Conservation (phyloP, 345 rosid species). For the Anacardium occidentale region DNA sequence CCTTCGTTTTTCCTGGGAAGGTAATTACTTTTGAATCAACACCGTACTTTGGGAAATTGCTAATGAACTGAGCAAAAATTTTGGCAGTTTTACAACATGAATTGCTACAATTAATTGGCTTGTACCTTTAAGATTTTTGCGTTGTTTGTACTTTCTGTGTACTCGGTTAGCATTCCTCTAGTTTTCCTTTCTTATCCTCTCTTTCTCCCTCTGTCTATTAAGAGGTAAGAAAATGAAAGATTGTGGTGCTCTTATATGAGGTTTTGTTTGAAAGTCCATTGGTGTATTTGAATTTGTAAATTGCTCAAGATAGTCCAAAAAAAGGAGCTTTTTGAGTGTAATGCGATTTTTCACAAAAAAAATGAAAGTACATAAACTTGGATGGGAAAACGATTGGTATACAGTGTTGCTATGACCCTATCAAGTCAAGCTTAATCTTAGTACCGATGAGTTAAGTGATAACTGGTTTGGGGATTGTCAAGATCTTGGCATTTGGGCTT, state of each 20-base stretch:
- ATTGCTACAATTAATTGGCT: background rate
- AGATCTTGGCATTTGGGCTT: background rate
- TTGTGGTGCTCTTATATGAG: background rate
- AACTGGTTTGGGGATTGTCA: background rate
- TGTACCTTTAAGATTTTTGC: slow-evolving; percentile 10
- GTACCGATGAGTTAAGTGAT: background rate
- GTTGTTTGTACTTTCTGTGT: slow-evolving; percentile 1
- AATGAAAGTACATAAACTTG: background rate
- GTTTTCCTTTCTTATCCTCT: background rate
- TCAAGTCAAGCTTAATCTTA: background rate
- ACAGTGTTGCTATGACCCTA: background rate
- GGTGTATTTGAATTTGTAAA: background rate
- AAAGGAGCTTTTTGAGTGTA: background rate
- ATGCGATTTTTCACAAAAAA: background rate
- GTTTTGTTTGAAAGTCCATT: background rate
- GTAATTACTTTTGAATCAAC: slow-evolving; percentile 29
- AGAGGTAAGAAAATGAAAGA: background rate
- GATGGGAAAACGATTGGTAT: background rate
- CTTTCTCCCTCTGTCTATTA: background rate
- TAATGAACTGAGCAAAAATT: slow-evolving; percentile 16
- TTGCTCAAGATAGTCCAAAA: background rate
- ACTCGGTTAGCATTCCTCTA: background rate
- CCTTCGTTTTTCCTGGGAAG: slow-evolving; percentile 51
- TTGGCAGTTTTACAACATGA: slow-evolving; percentile 11
- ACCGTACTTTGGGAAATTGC: slow-evolving; percentile 23